phyloP scores from a whole-genome alignment of 371 early-diverging fungal species.

The Sanchytrium tribonematis region DNA sequence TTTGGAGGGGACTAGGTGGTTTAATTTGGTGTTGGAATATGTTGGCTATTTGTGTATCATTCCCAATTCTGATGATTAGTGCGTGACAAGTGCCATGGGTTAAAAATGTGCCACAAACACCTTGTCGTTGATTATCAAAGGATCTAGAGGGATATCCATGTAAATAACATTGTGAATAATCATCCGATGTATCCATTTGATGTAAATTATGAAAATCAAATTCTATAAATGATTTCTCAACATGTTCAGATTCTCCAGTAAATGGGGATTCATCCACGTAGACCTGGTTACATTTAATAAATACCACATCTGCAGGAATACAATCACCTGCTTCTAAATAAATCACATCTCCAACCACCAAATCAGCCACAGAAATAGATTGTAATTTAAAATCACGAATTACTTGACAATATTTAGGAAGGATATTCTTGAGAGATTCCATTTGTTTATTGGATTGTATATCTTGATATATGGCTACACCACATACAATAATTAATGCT shows the following conservation, averaged over 20 bases:
- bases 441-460: too few species aligned
- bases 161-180: conserved; percentile 24
- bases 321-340: conserved; percentile 53
- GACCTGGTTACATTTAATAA: conserved; percentile 19
- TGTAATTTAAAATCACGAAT: too few species aligned
- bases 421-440: too few species aligned
- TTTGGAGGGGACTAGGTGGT: conserved; percentile 29
- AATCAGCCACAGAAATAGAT: too few species aligned
- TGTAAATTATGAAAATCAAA: background rate
- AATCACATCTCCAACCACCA: conserved; percentile 61
- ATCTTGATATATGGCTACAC: too few species aligned
- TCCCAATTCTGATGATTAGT: conserved; percentile 53
- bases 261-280: background rate
- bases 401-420: too few species aligned
- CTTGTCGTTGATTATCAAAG: conserved; percentile 23
- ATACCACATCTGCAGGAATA: conserved; percentile 55
- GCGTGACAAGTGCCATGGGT: conserved; percentile 41
- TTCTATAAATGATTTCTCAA: background rate
- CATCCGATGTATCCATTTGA: background rate
- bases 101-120: background rate
- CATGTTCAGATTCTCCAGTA: conserved; percentile 1
- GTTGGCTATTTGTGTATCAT: conserved; percentile 54
- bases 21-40: conserved; percentile 60
- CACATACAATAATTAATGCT: too few species aligned
- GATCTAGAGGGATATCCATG: conserved; percentile 56